Conservation (phyloP, 805 yeast species). For the Sungouiozyma ichnusensis region DNA sequence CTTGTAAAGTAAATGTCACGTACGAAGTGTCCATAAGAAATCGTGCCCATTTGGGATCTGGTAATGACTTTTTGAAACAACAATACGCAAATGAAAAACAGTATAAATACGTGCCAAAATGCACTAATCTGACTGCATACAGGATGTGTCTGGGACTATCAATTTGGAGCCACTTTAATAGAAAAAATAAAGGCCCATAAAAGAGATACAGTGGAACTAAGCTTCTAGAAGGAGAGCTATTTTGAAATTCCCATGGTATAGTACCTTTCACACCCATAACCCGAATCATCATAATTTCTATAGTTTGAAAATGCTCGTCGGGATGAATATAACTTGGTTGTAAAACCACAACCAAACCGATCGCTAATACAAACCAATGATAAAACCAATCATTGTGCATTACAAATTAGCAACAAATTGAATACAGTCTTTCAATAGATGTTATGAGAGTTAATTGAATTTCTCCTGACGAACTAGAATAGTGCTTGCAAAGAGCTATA, state of each 20-base stretch:
- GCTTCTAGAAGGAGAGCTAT: conserved; percentile 46
- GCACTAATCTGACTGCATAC: conserved; percentile 43
- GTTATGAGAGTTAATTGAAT: too few relatives aligned
- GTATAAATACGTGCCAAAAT: conserved; percentile 19
- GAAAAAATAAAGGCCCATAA: conserved; percentile 55
- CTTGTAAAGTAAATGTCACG: conserved; percentile 67
- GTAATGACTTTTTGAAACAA: neutral
- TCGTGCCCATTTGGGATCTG: neutral
- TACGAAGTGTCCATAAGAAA: conserved; percentile 44
- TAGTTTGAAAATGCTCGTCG: conserved; percentile 92
- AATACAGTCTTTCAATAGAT: neutral
- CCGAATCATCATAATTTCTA: conserved; percentile 46
- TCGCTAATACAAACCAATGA: conserved; percentile 1
- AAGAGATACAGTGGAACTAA: conserved; percentile 53
- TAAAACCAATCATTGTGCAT: neutral
- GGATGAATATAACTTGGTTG: conserved; percentile 89
- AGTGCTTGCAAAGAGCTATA: too few relatives aligned
- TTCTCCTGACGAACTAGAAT: too few relatives aligned
- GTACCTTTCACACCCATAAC: conserved; percentile 16
- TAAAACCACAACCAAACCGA: conserved; percentile 43
- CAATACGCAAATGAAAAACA: conserved; percentile 10
- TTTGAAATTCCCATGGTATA: conserved; percentile 77
- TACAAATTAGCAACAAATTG: neutral
- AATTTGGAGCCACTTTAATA: conserved; percentile 8
- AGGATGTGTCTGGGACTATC: conserved; percentile 41